phyloP scores from a whole-genome alignment of 2,329 filamentous ascomycete species.

The Penicillium sclerotiorum region DNA sequence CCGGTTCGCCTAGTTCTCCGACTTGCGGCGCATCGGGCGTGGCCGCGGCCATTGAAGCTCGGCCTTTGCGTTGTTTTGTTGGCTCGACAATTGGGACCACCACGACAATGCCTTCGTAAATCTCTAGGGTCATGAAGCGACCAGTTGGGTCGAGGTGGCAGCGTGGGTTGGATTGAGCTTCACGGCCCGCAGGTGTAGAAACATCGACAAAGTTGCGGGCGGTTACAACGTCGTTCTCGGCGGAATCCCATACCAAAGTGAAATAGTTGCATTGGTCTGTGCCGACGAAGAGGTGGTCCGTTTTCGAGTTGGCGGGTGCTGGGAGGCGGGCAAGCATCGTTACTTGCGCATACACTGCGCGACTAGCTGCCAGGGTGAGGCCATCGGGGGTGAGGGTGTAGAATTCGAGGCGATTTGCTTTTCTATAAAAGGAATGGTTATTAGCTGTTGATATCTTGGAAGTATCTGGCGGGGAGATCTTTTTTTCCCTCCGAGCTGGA shows the following conservation, averaged over 20 bases:
- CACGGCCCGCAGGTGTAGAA: conserved; percentile 63
- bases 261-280: conserved; percentile 92
- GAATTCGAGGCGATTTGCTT: conserved; percentile 55
- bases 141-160: conserved; percentile 83
- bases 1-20: conserved; percentile 63
- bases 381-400: conserved; percentile 63
- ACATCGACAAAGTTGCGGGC: conserved; percentile 63
- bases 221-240: conserved; percentile 56
- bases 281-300: conserved; percentile 87
- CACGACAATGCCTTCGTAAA: conserved; percentile 69
- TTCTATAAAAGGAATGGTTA: conserved; percentile 15
- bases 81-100: conserved; percentile 63
- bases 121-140: conserved; percentile 65
- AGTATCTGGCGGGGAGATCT: not conserved
- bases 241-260: conserved; percentile 77
- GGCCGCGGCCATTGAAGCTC: conserved; percentile 25
- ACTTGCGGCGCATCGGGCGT: conserved; percentile 41
- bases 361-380: conserved; percentile 67
- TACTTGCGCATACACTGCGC: conserved; percentile 80
- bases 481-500: not conserved
- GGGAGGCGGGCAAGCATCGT: conserved; percentile 68
- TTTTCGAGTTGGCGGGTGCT: conserved; percentile 67
- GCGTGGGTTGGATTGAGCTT: conserved; percentile 79
- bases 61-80: conserved; percentile 50
- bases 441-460: no score